These are phyloP conservation scores for Lactarius hatsudake DNA, from an alignment of 768 basidiomycete genomes.

Conservation along the genomic window DNA sequence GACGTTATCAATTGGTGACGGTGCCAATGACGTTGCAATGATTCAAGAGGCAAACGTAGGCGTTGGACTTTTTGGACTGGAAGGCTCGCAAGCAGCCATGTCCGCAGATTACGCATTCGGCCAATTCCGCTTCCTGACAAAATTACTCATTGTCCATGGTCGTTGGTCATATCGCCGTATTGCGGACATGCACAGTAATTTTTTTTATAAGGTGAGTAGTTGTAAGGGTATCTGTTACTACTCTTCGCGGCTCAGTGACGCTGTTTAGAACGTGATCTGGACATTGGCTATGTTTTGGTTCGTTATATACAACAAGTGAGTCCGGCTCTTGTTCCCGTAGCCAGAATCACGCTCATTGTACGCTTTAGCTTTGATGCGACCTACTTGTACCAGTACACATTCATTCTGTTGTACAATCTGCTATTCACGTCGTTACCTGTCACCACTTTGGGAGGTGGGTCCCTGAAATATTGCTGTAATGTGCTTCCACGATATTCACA, in stretches of 20 bases:
- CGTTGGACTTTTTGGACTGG: slow-evolving; percentile 88
- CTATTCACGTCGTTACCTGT: slow-evolving; percentile 94
- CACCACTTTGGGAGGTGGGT: slow-evolving; percentile 79
- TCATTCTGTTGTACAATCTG: slow-evolving; percentile 88
- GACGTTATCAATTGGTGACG: slow-evolving; percentile 96
- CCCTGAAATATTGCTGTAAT: not conserved
- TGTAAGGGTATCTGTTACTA: not conserved
- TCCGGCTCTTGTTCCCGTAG: slow-evolving; percentile 19
- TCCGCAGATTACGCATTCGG: slow-evolving; percentile 98
- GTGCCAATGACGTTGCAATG: slow-evolving; percentile 99
- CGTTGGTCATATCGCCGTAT: slow-evolving; percentile 96
- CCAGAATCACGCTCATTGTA: slow-evolving; percentile 24
- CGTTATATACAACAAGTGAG: slow-evolving; percentile 80
- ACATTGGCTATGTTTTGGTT: slow-evolving; percentile 94
- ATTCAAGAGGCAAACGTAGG: slow-evolving; percentile 99
- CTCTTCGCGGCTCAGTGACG: slow-evolving; percentile 18
- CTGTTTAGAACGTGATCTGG: slow-evolving; percentile 80
- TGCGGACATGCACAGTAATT: slow-evolving; percentile 96
- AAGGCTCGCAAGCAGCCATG: slow-evolving; percentile 98
- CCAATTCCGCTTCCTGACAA: slow-evolving; percentile 92
- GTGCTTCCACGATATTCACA: slow-evolving; percentile 7
- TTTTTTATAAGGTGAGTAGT: slow-evolving; percentile 88
- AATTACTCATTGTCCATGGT: slow-evolving; percentile 89
- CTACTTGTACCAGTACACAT: slow-evolving; percentile 93
- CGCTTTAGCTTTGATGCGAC: slow-evolving; percentile 81